Base-by-base conservation (phyloP, 352 stramenopile species). In the Pythium dissimile region DNA sequence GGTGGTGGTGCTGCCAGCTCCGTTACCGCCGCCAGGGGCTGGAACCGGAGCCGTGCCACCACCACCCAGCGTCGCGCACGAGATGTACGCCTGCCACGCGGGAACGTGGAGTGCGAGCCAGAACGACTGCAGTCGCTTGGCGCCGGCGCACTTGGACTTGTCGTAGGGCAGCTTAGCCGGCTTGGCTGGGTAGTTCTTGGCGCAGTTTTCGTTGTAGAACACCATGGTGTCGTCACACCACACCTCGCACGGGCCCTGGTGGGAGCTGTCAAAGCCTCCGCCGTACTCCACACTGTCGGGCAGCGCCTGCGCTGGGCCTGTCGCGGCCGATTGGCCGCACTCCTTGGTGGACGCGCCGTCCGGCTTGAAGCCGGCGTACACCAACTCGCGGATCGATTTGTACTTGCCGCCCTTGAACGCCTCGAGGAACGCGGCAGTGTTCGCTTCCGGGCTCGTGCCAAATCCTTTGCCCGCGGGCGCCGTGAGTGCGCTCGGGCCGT, bases 151-250 rank as follows among this genome's bases (percentile, higher is more conserved):
- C 59, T 82, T 78, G 46, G 57, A 34, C 37, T 62, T 64, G 50
- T 80, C 67, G 52, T 77, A 77, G 8, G 72, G 72, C 10, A 84
- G 69, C 38, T 65, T 60, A 12, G 68, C 71, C 2, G 67, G 66
- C 28, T 66, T 66, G 2, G 10, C 48, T 3, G 65, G 49, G 52
- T 75, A 77, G 67, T 82, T 66, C 0, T 59, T 38, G 5, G 71
- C 58, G 34, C 71, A 84, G 67, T 84, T 77, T 18, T 73, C 71
- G 52, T 81, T 61, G n/a, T 71, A 57, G 52, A 78, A 85, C 16
- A 75, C 72, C 8, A 66, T 41, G 9, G 51, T 61, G 54, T 81
- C 57, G 37, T 84, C 74, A 43, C 71, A 84, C 69, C 71, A 81
- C 43, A 81, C 46, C 21, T 84, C 74, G 30, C 74, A 79, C 10